Base-by-base conservation (phyloP, 345 rosid species). In the Kandelia obovata region DNA sequence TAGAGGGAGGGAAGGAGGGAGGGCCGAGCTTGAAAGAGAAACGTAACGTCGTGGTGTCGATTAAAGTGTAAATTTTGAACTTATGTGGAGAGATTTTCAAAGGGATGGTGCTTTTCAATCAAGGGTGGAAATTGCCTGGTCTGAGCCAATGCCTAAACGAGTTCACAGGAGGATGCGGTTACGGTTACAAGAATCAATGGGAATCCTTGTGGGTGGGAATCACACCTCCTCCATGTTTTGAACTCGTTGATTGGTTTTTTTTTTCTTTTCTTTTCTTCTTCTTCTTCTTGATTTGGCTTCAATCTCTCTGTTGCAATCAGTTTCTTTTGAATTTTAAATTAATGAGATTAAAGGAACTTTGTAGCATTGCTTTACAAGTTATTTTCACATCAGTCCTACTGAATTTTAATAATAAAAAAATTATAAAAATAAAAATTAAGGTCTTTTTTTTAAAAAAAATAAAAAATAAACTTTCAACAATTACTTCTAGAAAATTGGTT, bases 161-260 rank as follows among this genome's bases (percentile, higher is more conserved):
- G 6, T 55, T 55, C 59, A 25, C 28, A 25, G 25, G 23, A 23
- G 17, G 59, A 30, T 55, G 5, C 25, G 59, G 59, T 80, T 88
- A 81, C 80, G 84, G 3, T 73, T 81, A 21, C 92, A 87, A 89
- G 84, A 73, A 70, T 81, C 91, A 58, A 84, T 71, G 86, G 90
- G 87, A 69, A 72, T 94, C 96, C 97, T 91, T 82, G 95, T 94
- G 97, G 98, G 97, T 89, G 97, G 98, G 65, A 94, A 94, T 81
- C 98, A 91, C 84, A 91, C 97, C 71, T 91, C 96, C 72, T 91
- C 87, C 95, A 88, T 97, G 96, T 94, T 94, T 88, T 91, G 97
- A 67, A 80, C 95, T 83, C 92, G 98, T 80, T 94, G 88, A 67
- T 34, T 70, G 61, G 34, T 34, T 27, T 21, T 59, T 55, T 52